phyloP scores from a whole-genome alignment of 2,329 filamentous ascomycete species.

The Aspergillus fumigatus region DNA sequence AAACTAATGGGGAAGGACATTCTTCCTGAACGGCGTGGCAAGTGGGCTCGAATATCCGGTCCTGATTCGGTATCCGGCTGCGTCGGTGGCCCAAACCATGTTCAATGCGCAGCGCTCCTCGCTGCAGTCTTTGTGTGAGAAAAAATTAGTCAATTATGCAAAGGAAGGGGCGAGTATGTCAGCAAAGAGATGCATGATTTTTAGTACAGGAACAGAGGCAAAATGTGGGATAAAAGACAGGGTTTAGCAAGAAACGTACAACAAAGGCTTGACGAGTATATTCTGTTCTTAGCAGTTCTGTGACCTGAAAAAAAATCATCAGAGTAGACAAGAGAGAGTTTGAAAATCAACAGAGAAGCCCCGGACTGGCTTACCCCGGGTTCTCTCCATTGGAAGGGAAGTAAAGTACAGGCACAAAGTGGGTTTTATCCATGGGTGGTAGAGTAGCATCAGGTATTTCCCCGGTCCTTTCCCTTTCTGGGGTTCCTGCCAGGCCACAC shows the following conservation, averaged over 20 bases:
- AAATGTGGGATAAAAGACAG: background rate
- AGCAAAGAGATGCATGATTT: background rate
- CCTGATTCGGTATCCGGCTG: slow-evolving; percentile 11
- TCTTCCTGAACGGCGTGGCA: slow-evolving; percentile 5
- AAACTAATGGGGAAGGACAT: background rate
- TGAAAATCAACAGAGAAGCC: background rate
- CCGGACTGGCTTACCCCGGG: background rate
- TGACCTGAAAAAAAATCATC: background rate
- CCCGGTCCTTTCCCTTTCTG: slow-evolving; percentile 10
- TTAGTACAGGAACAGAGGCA: background rate
- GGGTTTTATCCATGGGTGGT: slow-evolving; percentile 1
- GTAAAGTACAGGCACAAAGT: background rate
- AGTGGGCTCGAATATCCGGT: slow-evolving; percentile 3
- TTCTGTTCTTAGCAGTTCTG: background rate
- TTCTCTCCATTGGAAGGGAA: background rate
- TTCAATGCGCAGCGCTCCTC: background rate
- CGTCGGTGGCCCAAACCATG: slow-evolving; percentile 6
- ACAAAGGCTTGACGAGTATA: background rate
- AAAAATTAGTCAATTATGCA: background rate
- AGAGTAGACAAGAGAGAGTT: background rate
- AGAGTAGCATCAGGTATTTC: slow-evolving; percentile 2
- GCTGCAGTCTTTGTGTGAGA: background rate
- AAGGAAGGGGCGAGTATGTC: background rate
- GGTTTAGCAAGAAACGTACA: background rate
- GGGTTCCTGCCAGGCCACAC: slow-evolving; percentile 1